Evolutionary conservation across 2,329 filamentous ascomycete species (phyloP), one percentile per base, ranked within the genome.

Genomic region (Scolecobasidium constrictum): DNA sequence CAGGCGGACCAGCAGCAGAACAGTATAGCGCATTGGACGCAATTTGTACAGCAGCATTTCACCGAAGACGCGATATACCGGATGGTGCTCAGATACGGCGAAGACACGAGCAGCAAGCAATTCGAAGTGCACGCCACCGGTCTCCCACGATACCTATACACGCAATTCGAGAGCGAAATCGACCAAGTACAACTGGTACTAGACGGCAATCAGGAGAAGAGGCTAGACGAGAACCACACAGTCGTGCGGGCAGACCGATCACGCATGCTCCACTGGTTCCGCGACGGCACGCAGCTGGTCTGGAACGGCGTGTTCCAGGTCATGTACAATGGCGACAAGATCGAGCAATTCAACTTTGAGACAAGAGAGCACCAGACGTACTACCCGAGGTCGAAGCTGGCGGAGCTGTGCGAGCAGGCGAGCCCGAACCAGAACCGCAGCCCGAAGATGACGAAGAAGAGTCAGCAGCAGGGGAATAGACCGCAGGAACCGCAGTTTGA

Each of bases 181-280:
- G 82, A 77, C 52, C 85, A 80, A 43, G 85, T 96, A 52, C 86
- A 94, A 58, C 74, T 96, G 57, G 77, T 87, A 17, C 73, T 94
- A 53, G 87, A 94, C 52, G 80, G 77, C 28, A 66, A 73, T 13
- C 66, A 64, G 20, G 77, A 82, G 50, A 69, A 64, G 36, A 19
- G 20, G n/a, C 16, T 40, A 7, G 41, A n/a, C 31, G 43, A 40
- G 21, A 33, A 22, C 15, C 31, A 40, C 28, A 35, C 39, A 12
- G 21, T 35, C 17, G 28, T 41, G 13, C 17, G 17, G 19, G 86
- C 85, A 55, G 66, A 68, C 18, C 83, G 78, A 53, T 79, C 86
- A 19, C 92, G 78, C 54, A 77, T 96, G 45, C 81, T 92, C 4
- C 93, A 94, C 58, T 93, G 85, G 76, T 95, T 90, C 55, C 77